A percentile compares a stretch with the other conserved stretches of the same genome.
Conservation (phyloP, 2,329 filamentous ascomycete species). For the Sclerotinia sclerotiorum region DNA sequence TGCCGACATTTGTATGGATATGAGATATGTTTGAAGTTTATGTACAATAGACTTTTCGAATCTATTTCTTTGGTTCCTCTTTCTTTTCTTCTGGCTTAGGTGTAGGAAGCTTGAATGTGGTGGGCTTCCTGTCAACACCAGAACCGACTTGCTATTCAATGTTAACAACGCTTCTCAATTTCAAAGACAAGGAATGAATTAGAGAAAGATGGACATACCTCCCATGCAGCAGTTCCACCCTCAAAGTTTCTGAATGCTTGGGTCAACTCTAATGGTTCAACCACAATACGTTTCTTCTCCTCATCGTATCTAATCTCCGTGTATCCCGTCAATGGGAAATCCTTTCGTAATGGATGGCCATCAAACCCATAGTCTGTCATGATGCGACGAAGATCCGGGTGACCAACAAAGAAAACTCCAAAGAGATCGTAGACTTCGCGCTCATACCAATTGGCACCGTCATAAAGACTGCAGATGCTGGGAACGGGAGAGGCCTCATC, state of each 20-base stretch:
- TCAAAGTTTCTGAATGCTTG: conserved; percentile 99
- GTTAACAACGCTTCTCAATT: conserved; percentile 27
- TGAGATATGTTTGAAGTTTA: conserved; percentile 29
- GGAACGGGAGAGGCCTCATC: conserved; percentile 94
- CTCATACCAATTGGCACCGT: conserved; percentile 99
- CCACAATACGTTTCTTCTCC: conserved; percentile 99
- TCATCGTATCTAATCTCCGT: conserved; percentile 98
- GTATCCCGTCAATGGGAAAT: conserved; percentile 97
- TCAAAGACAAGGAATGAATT: conserved; percentile 34
- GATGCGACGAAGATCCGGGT: conserved; percentile 93
- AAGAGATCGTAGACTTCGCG: conserved; percentile 97
- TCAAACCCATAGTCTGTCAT: conserved; percentile 99
- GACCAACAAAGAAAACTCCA: conserved; percentile 92
- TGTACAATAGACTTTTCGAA: conserved; percentile 34
- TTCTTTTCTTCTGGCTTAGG: conserved; percentile 92
- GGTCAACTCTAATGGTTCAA: conserved; percentile 94
- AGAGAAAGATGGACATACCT: conserved; percentile 53
- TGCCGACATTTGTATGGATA: not conserved
- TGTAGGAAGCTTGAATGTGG: conserved; percentile 89
- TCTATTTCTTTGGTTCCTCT: conserved; percentile 88
- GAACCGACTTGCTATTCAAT: conserved; percentile 63
- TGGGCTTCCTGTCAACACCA: conserved; percentile 77
- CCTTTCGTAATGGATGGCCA: conserved; percentile 93
- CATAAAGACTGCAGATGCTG: conserved; percentile 80
- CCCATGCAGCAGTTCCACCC: conserved; percentile 74